Evolutionary conservation across 163 green algal genomes (phyloP).

Genomic region (Chlorella variabilis): DNA sequence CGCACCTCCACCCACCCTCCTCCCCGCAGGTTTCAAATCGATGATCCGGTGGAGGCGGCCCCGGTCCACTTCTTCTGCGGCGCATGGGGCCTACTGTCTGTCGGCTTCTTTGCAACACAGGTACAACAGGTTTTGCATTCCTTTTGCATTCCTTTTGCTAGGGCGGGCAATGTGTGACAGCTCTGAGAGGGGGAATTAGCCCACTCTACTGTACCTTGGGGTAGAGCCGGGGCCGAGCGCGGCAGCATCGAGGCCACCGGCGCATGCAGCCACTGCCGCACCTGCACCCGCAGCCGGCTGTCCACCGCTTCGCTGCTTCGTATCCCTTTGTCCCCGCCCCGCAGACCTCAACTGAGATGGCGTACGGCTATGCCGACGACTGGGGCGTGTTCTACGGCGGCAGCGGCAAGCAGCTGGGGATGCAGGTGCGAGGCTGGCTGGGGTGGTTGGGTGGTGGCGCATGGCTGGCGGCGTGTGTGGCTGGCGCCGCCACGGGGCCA

Average conservation of each 20-base stretch:
- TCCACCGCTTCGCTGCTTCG: no score
- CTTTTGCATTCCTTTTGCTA: no score
- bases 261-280: no score
- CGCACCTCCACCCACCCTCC: no score
- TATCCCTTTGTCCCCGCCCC: no score
- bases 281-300: not conserved
- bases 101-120: conserved; percentile 56
- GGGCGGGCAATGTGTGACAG: no score
- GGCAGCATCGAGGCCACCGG: no score
- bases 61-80: conserved; percentile 85
- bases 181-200: no score
- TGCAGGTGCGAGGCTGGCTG: not conserved
- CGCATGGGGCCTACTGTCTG: conserved; percentile 60
- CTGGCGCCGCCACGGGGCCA: no score
- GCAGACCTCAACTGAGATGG: conserved; percentile 34
- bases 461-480: not conserved
- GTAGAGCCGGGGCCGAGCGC: no score
- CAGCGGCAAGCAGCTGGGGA: conserved; percentile 39
- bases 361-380: conserved; percentile 30
- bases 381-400: conserved; percentile 49
- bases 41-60: conserved; percentile 90
- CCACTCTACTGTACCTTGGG: not conserved
- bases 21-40: conserved; percentile 63
- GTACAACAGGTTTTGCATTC: no score
- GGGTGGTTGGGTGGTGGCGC: not conserved